Conservation (phyloP, 495 filamentous ascomycete genomes). For the Jackrogersella minutella region DNA sequence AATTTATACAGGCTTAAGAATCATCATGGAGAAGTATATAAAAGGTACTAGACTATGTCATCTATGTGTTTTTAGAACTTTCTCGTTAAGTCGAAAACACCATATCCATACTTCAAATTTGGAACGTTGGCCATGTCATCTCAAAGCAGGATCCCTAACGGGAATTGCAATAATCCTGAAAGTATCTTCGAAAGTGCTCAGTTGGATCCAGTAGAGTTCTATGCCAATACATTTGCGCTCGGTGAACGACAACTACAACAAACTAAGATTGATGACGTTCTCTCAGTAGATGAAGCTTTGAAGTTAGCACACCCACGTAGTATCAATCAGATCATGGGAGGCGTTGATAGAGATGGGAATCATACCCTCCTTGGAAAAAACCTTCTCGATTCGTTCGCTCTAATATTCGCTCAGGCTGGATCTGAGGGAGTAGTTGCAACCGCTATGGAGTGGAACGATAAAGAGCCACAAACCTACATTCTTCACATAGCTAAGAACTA, state of each 20-base stretch:
- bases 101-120: neutral
- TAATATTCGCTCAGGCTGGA: slow-evolving; percentile 10
- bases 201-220: neutral
- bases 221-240: neutral
- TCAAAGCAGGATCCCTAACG: neutral
- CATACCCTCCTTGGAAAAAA: slow-evolving; percentile 13
- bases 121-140: neutral
- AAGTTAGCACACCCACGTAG: neutral
- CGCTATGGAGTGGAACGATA: slow-evolving; percentile 5
- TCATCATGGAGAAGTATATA: neutral
- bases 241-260: neutral
- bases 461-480: neutral
- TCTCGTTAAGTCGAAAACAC: too few species aligned
- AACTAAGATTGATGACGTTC: neutral
- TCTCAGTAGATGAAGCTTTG: neutral
- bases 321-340: neutral
- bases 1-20: too few species aligned
- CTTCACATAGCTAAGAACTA: slow-evolving; percentile 7
- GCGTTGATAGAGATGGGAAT: neutral
- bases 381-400: slow-evolving; percentile 28
- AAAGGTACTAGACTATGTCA: neutral
- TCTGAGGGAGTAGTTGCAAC: slow-evolving; percentile 9
- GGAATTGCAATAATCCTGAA: neutral
- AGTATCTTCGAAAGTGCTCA: neutral
- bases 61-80: neutral